Conservation (phyloP, 768 basidiomycete genomes). For the Calocybe indica region DNA sequence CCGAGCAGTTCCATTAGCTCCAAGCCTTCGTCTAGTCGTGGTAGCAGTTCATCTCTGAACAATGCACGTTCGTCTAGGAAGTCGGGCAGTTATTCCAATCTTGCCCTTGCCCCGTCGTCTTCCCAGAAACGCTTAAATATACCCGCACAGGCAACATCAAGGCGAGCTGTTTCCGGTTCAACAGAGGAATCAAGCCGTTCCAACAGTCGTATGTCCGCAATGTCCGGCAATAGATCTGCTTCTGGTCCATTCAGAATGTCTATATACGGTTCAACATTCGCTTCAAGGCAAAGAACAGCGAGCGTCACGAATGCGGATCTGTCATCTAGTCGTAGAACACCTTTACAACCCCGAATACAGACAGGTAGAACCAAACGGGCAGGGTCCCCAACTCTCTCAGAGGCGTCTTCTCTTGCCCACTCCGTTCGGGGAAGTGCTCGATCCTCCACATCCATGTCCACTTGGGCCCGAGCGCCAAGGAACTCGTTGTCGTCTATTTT, state of each 20-base stretch:
- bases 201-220: constrained; percentile 27
- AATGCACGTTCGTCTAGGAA: constrained; percentile 22
- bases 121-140: constrained; percentile 37
- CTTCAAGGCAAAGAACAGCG: constrained; percentile 78
- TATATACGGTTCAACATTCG: constrained; percentile 61
- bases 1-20: constrained; percentile 62
- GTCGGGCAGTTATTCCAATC: constrained; percentile 28
- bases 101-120: constrained; percentile 32
- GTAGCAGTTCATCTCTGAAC: constrained; percentile 43
- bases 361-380: constrained; percentile 30
- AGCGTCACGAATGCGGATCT: constrained; percentile 46
- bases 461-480: constrained; percentile 66
- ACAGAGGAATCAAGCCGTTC: constrained; percentile 26
- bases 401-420: constrained; percentile 45
- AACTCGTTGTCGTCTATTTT: constrained; percentile 45
- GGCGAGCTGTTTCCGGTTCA: constrained; percentile 46
- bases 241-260: constrained; percentile 58
- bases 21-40: constrained; percentile 50
- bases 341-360: constrained; percentile 35
- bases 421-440: constrained; percentile 35
- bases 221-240: constrained; percentile 55
- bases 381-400: constrained; percentile 60
- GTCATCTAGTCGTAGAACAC: constrained; percentile 4
- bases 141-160: constrained; percentile 38
- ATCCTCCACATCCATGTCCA: constrained; percentile 44